These are phyloP conservation scores for Coniella lustricola DNA, from an alignment of 2,329 filamentous ascomycete species.

Conservation along the genomic window DNA sequence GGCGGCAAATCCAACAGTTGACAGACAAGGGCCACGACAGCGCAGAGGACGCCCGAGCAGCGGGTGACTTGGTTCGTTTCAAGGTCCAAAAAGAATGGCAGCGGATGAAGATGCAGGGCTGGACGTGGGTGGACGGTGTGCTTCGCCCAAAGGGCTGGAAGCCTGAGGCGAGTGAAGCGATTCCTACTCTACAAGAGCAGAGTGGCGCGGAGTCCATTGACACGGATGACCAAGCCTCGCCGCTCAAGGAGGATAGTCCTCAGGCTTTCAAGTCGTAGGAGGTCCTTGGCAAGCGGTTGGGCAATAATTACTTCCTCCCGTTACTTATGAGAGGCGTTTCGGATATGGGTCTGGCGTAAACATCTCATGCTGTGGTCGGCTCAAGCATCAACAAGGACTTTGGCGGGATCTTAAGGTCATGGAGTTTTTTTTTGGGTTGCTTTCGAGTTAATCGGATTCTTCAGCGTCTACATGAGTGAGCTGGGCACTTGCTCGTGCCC, in stretches of 20 bases:
- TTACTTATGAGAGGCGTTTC: not conserved
- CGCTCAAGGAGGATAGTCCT: slow-evolving; percentile 32
- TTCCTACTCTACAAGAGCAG: not conserved
- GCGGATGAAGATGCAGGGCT: slow-evolving; percentile 58
- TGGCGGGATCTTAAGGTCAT: not conserved
- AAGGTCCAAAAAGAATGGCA: slow-evolving; percentile 67
- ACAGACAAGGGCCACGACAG: slow-evolving; percentile 72
- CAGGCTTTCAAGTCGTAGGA: slow-evolving; percentile 20
- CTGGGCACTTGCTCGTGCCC: not conserved
- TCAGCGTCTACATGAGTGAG: not conserved
- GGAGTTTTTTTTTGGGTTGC: not conserved
- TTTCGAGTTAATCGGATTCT: not conserved
- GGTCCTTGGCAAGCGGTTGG: not conserved
- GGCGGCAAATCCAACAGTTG: slow-evolving; percentile 72
- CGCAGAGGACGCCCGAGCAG: slow-evolving; percentile 81
- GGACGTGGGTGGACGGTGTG: slow-evolving; percentile 49
- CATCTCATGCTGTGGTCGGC: too few relatives aligned
- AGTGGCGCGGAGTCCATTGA: slow-evolving; percentile 9
- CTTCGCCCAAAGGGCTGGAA: slow-evolving; percentile 7
- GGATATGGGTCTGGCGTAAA: not conserved
- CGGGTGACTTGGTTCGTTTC: slow-evolving; percentile 74
- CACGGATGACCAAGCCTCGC: slow-evolving; percentile 15
- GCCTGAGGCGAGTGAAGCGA: too few relatives aligned
- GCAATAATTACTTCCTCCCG: not conserved
- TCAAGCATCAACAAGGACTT: too few relatives aligned